Conservation (phyloP, 164 flowering plant genomes). For the Aristolochia californica region DNA sequence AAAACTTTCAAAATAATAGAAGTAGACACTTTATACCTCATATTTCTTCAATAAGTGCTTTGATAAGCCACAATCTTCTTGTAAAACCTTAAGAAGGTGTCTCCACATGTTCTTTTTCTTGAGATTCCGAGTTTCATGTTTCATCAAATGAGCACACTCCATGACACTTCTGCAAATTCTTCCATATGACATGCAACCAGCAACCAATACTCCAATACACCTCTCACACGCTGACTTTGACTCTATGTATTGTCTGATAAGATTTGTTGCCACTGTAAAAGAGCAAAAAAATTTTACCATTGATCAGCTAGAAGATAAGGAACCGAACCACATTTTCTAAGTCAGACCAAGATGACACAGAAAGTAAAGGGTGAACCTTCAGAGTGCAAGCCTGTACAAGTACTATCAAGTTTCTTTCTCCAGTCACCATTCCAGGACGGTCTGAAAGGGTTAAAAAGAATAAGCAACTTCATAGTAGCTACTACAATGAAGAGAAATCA, state of each 20-base stretch:
- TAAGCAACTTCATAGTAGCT: neutral
- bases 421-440: slow-evolving; percentile 32
- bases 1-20: neutral
- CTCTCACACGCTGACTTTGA: slow-evolving; percentile 16
- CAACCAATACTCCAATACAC: slow-evolving; percentile 35
- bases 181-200: slow-evolving; percentile 42
- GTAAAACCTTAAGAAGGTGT: slow-evolving; percentile 42
- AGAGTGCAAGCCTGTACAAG: slow-evolving; percentile 13
- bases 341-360: neutral
- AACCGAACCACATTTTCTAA: neutral
- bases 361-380: neutral
- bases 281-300: neutral
- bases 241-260: slow-evolving; percentile 9
- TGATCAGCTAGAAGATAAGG: too few relatives aligned
- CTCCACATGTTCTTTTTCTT: slow-evolving; percentile 61
- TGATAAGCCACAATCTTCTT: slow-evolving; percentile 62
- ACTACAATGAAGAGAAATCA: too few relatives aligned
- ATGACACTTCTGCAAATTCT: slow-evolving; percentile 24
- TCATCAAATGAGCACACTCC: slow-evolving; percentile 50
- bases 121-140: slow-evolving; percentile 26
- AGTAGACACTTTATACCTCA: slow-evolving; percentile 31
- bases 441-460: slow-evolving; percentile 17
- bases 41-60: slow-evolving; percentile 32
- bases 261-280: slow-evolving; percentile 23
- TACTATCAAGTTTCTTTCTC: slow-evolving; percentile 25